phyloP scores from a whole-genome alignment of 345 rosid species.

The Cardamine occulta region DNA sequence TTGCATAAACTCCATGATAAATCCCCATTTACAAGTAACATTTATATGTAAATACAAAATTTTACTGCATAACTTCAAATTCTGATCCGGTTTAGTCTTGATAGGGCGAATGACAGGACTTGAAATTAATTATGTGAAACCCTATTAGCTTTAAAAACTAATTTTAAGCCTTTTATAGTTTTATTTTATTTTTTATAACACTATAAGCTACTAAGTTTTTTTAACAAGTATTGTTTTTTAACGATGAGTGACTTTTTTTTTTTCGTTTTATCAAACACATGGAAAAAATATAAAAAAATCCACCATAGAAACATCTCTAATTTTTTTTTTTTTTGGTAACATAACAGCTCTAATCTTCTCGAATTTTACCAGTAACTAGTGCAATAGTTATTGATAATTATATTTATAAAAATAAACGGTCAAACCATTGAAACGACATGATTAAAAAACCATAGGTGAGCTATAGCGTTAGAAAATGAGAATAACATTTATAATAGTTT shows the following conservation, averaged over 20 bases:
- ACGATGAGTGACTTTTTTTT: not conserved
- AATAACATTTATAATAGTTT: slow-evolving; percentile 4
- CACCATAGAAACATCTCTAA: not conserved
- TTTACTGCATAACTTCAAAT: not conserved
- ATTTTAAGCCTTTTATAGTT: no score
- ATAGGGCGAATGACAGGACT: no score
- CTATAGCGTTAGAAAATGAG: slow-evolving; percentile 32
- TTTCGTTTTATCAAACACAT: no score
- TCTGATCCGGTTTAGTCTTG: no score
- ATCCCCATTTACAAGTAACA: not conserved
- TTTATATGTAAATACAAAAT: not conserved
- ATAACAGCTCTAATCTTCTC: no score
- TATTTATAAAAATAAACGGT: not conserved
- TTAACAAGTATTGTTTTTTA: no score
- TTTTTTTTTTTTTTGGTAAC: no score
- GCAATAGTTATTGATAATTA: not conserved
- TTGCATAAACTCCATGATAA: not conserved
- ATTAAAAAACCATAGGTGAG: not conserved
- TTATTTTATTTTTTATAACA: no score
- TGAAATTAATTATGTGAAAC: no score
- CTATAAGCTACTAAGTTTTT: no score
- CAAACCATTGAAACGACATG: slow-evolving; percentile 18
- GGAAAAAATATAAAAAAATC: no score
- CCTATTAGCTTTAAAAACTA: no score
- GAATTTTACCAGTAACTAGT: not conserved